Base-by-base conservation (phyloP, 352 stramenopile species). In the Phytophthora nicotianae region DNA sequence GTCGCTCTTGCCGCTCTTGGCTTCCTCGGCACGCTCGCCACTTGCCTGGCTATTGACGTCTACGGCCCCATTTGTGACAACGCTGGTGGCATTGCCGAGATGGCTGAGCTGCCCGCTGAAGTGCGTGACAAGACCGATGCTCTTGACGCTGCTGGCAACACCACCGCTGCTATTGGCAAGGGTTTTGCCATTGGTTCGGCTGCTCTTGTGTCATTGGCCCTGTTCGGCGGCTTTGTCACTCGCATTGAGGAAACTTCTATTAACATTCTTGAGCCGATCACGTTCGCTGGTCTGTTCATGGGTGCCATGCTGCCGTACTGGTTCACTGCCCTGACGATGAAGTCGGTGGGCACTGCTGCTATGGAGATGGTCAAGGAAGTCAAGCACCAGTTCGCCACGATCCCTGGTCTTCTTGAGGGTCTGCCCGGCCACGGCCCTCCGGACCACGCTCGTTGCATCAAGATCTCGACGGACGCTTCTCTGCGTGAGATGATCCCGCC, bases 351-450 rank as follows among this genome's bases (percentile, higher is more conserved):
- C 74, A 80, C 89, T 58, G 97, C 98, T 48, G 98, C 98, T 55
- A 98, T 98, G 91, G 92, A 98, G 63, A 99, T 99, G 97, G 97
- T 99, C 23, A 89, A 99, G 81, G 97, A 99, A 80, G 97, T 99
- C 35, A 97, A 99, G 87, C 91, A 96, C 73, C 97, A 99, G 86
- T 99, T 99, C 72, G 91, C 97, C 49, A 97, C 98, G 63, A 99
- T 99, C 79, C 97, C 98, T n/a, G 91, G 97, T 79, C 88, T 99
- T 63, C 89, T 99, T 50, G 95, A 99, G 81, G 95, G 93, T 77
- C 81, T 93, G 13, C 86, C 86, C 23, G 86, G 86, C 65, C 87
- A 95, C 79, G 87, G 87, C 56, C 85, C 85, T 38, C 86, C 86
- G 66, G 79, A 95, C 78, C 86, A 95, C 71, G 86, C 86, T 50